phyloP scores from a whole-genome alignment of 257 asterid genomes.

The Nemophila menziesii region DNA sequence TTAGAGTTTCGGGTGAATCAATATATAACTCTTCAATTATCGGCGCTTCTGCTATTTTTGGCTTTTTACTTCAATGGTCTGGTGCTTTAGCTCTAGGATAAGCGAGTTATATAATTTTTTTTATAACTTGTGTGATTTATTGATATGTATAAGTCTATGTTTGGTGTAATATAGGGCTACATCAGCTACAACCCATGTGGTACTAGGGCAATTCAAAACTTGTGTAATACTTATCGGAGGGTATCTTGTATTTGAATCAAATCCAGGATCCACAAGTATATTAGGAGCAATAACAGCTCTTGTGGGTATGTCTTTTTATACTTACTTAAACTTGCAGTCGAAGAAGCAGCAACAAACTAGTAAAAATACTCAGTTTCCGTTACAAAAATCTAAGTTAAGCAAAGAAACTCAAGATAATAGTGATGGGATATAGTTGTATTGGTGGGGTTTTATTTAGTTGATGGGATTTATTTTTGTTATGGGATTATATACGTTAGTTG shows the following conservation, averaged over 20 bases:
- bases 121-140: neutral
- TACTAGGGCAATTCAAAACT: constrained; percentile 95
- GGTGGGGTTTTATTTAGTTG: too few relatives aligned
- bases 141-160: too few relatives aligned
- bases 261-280: constrained; percentile 78
- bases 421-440: too few relatives aligned
- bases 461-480: too few relatives aligned
- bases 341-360: constrained; percentile 44
- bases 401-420: too few relatives aligned
- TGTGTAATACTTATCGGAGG: constrained; percentile 93
- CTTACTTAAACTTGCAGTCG: constrained; percentile 67
- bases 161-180: constrained; percentile 84
- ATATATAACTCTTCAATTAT: constrained; percentile 48
- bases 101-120: constrained; percentile 16
- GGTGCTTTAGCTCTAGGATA: constrained; percentile 99
- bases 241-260: constrained; percentile 68
- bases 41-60: constrained; percentile 78
- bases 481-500: too few relatives aligned
- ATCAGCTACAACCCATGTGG: constrained; percentile 93
- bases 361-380: constrained; percentile 39
- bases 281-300: constrained; percentile 77
- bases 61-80: constrained; percentile 97
- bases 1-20: constrained; percentile 48
- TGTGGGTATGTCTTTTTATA: constrained; percentile 71
- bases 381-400: constrained; percentile 64